Base-by-base conservation (phyloP, 345 rosid genomes). In the Garcia nutans region DNA sequence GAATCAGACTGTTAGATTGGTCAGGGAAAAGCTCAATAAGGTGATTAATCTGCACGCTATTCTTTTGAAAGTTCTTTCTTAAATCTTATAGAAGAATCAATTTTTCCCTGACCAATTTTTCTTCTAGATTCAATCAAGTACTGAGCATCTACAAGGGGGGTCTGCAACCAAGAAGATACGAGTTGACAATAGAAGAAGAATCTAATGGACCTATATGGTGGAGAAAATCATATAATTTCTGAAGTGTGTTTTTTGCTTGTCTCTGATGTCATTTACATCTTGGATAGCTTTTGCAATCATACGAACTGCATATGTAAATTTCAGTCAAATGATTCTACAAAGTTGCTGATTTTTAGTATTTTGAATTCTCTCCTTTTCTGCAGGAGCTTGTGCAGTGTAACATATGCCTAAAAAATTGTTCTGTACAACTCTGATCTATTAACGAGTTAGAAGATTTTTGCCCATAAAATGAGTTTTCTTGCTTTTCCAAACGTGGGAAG, bases 1-100 rank as follows among this genome's bases (percentile, higher is more conserved):
- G 99, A 93, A 96, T 80, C 89, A 84, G 78, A 92, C 96, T 0
- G 97, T 89, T 68, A 82, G 74, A 63, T 77, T 80, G 75, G 97
- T 93, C 8, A 78, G 97, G 78, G 93, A 92, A 65, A 96, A 92
- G 83, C 98, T 96, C 70, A 74, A 88, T 66, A 88, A 92, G 96
- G 98, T 91, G 82, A 85, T 55, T 62, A 75, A 44, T 23, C 62
- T 75, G 16, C 15, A 15, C 17, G 24, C 58, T 62, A 28, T 54
- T 13, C 8, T 75, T 65, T 33, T 0, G 26, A 47, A 45, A 56
- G 23, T 49, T 31, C 23, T 26, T 71, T 54, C n/a, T 28, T 59
- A 24, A 24, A 52, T 68, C 50, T 78, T 67, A 31, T 20, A 64
- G 44, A 50, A 26, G 1, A 2, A 6, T n/a, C n/a, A n/a, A n/a